Evolutionary conservation across 495 filamentous ascomycete species (phyloP).

Genomic region (Clohesyomyces aquaticus): DNA sequence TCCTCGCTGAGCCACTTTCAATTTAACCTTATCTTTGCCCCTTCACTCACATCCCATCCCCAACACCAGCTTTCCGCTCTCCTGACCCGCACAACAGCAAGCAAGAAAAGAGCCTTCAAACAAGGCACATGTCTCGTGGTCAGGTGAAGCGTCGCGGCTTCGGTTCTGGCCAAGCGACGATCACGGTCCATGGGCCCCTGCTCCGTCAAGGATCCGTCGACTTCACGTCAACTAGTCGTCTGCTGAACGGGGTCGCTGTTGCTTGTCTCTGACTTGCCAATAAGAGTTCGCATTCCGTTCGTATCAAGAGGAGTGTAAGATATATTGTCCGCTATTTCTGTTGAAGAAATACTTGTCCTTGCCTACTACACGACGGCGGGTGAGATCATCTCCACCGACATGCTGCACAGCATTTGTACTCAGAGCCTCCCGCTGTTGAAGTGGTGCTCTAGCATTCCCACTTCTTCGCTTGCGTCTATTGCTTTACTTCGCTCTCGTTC

Average conservation of each 20-base stretch:
- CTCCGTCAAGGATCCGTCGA: not conserved
- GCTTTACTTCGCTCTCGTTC: constrained; percentile 6
- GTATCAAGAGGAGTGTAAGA: too few relatives aligned
- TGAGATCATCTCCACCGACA: not conserved
- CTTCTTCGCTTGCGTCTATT: constrained; percentile 4
- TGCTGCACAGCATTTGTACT: too few relatives aligned
- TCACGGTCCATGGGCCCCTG: not conserved
- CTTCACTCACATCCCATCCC: not conserved
- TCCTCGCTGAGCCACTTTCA: constrained; percentile 26
- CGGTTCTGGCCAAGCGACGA: not conserved
- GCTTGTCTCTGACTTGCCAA: not conserved
- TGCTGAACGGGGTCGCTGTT: too few relatives aligned
- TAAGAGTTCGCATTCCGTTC: constrained; percentile 3
- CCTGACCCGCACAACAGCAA: too few relatives aligned
- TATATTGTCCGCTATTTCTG: constrained; percentile 12
- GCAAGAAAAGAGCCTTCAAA: too few relatives aligned
- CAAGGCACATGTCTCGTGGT: too few relatives aligned
- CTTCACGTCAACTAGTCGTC: not conserved
- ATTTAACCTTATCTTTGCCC: constrained; percentile 4
- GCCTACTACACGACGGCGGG: not conserved
- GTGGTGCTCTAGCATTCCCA: constrained; percentile 10
- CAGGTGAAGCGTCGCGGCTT: not conserved
- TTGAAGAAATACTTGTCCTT: constrained; percentile 28
- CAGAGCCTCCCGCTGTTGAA: constrained; percentile 38
- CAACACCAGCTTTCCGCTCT: not conserved